A percentile compares a stretch with the other conserved stretches of the same genome.
Evolutionary conservation across 1,284 basidiomycete species (phyloP).

Genomic region (Fistulinella cinereoalba): DNA sequence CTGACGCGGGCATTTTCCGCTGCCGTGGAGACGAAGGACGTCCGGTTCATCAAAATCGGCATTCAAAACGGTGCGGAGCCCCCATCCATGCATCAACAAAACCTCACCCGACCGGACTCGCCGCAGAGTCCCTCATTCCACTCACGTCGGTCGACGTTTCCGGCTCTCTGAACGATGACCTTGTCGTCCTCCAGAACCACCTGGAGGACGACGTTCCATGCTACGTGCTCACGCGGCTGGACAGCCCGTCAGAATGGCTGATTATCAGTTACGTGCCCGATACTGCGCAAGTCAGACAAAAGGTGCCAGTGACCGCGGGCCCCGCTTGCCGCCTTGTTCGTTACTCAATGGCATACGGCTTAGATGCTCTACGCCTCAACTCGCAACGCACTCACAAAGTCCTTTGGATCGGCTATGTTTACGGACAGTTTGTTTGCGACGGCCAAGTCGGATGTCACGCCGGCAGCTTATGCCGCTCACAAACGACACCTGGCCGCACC

Average conservation of each 20-base stretch:
- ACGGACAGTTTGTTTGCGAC: slow-evolving; percentile 82
- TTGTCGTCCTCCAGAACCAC: slow-evolving; percentile 52
- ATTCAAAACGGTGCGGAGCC: slow-evolving; percentile 63
- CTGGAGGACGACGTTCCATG: slow-evolving; percentile 62
- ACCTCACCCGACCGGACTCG: slow-evolving; percentile 23
- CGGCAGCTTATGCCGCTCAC: slow-evolving; percentile 72
- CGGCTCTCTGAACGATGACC: slow-evolving; percentile 57
- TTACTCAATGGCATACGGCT: not conserved
- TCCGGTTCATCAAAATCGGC: slow-evolving; percentile 71
- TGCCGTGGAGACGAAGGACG: slow-evolving; percentile 47
- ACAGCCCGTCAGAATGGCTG: slow-evolving; percentile 66
- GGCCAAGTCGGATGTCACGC: slow-evolving; percentile 62
- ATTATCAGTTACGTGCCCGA: slow-evolving; percentile 76
- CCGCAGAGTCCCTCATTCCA: slow-evolving; percentile 63
- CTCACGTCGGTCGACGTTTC: slow-evolving; percentile 47
- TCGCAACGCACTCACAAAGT: slow-evolving; percentile 68
- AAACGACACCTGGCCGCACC: slow-evolving; percentile 70
- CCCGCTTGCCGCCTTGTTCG: not conserved
- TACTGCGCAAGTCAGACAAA: slow-evolving; percentile 69
- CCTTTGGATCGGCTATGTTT: slow-evolving; percentile 75
- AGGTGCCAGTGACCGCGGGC: slow-evolving; percentile 50
- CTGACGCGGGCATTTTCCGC: slow-evolving; percentile 54
- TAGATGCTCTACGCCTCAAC: slow-evolving; percentile 94
- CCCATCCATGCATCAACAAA: slow-evolving; percentile 15
- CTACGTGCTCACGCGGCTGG: slow-evolving; percentile 68